Base-by-base conservation (phyloP, 306 rosid species). In the Quercus cerris region DNA sequence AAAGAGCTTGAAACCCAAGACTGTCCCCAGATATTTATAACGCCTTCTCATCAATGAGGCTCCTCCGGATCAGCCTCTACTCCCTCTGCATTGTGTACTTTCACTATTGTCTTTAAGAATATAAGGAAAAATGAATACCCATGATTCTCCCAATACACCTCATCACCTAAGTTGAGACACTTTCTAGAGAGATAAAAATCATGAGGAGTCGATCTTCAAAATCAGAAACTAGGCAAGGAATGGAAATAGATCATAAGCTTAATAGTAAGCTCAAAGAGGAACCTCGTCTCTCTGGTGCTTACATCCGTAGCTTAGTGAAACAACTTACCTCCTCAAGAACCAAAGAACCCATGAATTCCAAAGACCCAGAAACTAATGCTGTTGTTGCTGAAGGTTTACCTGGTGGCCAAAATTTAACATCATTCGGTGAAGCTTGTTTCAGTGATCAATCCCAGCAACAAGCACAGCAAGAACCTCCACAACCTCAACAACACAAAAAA, bases 21-120 rank as follows among this genome's bases (percentile, higher is more conserved):
- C 89, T 84, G 89, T 84, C 89, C 93, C 85, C 89, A 75, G 85
- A 93, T 87, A 89, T 92, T 94, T 91, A 89, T 89, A 87, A 84
- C 79, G 66, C 75, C 79, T 41, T 82, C 69, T 82, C 78, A 61
- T 73, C 70, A 84, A 77, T 27, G 85, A 87, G 86, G 86, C 61
- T 41, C 82, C 84, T 77, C 58, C 84, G 86, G 87, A 85, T 86
- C 93, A 84, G 82, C 85, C 87, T 80, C 90, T 49, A 12, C 54
- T 84, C 87, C 87, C 84, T 76, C 90, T 80, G 87, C 78, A 74
- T 80, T 82, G 80, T 84, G 86, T 87, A 78, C 90, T 90, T 81
- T 41, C 46, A 8, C 46, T 41, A 8, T 0, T 79, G 86, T 84
- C 79, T 85, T 86, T 85, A 83, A 71, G 73, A 85, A 78, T 79